Conservation (phyloP, 2,329 filamentous ascomycete genomes). For the Alternaria conjuncta region DNA sequence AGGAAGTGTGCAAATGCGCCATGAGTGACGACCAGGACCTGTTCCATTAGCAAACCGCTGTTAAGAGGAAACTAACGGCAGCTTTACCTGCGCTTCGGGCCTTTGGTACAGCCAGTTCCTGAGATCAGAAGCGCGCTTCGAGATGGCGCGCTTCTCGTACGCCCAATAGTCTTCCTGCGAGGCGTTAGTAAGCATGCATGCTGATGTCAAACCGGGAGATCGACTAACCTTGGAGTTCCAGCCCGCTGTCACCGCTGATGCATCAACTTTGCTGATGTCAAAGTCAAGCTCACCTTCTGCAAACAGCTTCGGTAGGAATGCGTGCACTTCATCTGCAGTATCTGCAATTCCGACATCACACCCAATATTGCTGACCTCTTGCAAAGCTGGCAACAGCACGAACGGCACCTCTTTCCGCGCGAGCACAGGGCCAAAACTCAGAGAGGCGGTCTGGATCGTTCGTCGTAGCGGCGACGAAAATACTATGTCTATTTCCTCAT, state of each 20-base stretch:
- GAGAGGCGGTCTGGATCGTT: slow-evolving; percentile 78
- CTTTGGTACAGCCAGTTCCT: slow-evolving; percentile 38
- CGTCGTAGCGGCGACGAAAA: slow-evolving; percentile 81
- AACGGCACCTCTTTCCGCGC: slow-evolving; percentile 49
- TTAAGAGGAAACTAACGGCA: background rate
- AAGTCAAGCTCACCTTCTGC: slow-evolving; percentile 66
- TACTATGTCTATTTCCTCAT: slow-evolving; percentile 66
- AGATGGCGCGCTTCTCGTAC: slow-evolving; percentile 36
- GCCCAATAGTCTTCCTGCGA: slow-evolving; percentile 41
- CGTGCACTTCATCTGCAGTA: slow-evolving; percentile 55
- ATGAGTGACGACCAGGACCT: slow-evolving; percentile 80
- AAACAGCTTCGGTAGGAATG: slow-evolving; percentile 30
- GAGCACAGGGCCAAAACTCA: slow-evolving; percentile 66
- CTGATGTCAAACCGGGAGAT: background rate
- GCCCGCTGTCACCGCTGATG: slow-evolving; percentile 64
- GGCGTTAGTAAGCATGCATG: slow-evolving; percentile 11
- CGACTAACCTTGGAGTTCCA: slow-evolving; percentile 72
- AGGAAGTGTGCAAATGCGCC: slow-evolving; percentile 85
- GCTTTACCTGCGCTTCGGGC: slow-evolving; percentile 32
- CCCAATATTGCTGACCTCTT: slow-evolving; percentile 76
- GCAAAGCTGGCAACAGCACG: slow-evolving; percentile 74
- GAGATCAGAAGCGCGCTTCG: slow-evolving; percentile 36
- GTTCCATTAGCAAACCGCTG: slow-evolving; percentile 41
- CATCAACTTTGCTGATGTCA: slow-evolving; percentile 62
- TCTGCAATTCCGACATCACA: slow-evolving; percentile 72